Base-by-base conservation (phyloP, 2,329 filamentous ascomycete species). In the Drechslera avenae region DNA sequence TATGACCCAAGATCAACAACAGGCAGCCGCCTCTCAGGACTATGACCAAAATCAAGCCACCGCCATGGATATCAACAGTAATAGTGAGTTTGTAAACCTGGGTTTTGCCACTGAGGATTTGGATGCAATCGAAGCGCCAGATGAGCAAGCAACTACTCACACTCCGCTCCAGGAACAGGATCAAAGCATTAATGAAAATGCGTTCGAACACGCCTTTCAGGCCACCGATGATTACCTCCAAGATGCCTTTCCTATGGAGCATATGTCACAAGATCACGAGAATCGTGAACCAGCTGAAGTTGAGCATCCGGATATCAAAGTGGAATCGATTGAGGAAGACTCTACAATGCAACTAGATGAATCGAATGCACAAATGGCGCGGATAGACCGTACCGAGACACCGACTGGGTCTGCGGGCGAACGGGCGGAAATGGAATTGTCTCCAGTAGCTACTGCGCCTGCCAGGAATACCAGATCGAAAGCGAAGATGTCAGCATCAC, bases 381-480 rank as follows among this genome's bases (percentile, higher is more conserved):
- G 14, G 16, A 26, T 39, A n/a, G n/a, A 37, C 7, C 35, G 21
- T 9, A 6, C n/a, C 14, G 17, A 42, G 4, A 10, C 19, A 31
- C 30, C 44, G 33, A 26, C 19, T 7, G 26, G 33, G 30, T 42
- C 56, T 34, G 42, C 31, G 12, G 28, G 40, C 13, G 55, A 67
- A 33, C n/a, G 63, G 10, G 62, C 57, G n/a, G 52, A 63, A 42
- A n/a, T 55, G n/a, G 52, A 62, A 13, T 39, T 58, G 23, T 46
- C 63, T 13, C 65, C 67, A 3, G 51, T 64, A 12, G 59, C 57
- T 5, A 63, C 66, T 14, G 60, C 46, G 9, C 67, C 69, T 19
- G 66, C 65, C 10, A 63, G 59, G 14, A 73, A 67, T 45, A 71
- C 69, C 3, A 57, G 69, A 26, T 72, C 69, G 2, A 71, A 68